Percentiles rank a stretch among this genome's conserved stretches.
Evolutionary conservation across 1,284 basidiomycete species (phyloP).

Genomic region (Ceratobasidium sp.): DNA sequence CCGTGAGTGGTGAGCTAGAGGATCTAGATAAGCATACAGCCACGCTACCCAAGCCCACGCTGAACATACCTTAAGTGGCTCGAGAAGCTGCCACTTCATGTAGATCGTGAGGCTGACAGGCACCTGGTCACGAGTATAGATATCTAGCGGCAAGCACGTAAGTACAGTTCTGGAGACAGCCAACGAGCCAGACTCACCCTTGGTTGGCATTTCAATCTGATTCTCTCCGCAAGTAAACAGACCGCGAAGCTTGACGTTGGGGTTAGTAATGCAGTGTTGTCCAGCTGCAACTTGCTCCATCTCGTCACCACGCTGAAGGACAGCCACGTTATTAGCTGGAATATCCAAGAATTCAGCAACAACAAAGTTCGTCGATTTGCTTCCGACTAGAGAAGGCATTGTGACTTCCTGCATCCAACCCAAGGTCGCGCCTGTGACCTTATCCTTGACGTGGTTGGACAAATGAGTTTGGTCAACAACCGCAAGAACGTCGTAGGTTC

Average conservation of each 20-base stretch:
- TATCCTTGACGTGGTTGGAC: slow-evolving; percentile 66
- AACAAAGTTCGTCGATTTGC: slow-evolving; percentile 66
- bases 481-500: slow-evolving; percentile 76
- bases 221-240: slow-evolving; percentile 81
- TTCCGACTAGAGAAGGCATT: slow-evolving; percentile 68
- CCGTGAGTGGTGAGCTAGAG: slow-evolving; percentile 73
- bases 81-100: slow-evolving; percentile 80
- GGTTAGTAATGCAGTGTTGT: slow-evolving; percentile 82
- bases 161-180: not conserved
- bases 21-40: slow-evolving; percentile 38
- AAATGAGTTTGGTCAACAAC: slow-evolving; percentile 85
- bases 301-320: slow-evolving; percentile 81
- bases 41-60: not conserved
- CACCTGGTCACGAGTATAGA: slow-evolving; percentile 83
- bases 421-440: slow-evolving; percentile 53
- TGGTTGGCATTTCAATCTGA: slow-evolving; percentile 83
- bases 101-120: slow-evolving; percentile 84
- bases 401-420: slow-evolving; percentile 70
- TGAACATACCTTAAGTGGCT: slow-evolving; percentile 68
- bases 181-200: slow-evolving; percentile 62
- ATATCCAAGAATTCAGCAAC: slow-evolving; percentile 82
- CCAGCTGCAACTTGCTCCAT: slow-evolving; percentile 78
- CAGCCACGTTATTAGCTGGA: slow-evolving; percentile 84
- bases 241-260: slow-evolving; percentile 79
- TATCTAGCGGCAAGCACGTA: slow-evolving; percentile 49